Conservation (phyloP, 257 asterid genomes). For the Avicennia marina region DNA sequence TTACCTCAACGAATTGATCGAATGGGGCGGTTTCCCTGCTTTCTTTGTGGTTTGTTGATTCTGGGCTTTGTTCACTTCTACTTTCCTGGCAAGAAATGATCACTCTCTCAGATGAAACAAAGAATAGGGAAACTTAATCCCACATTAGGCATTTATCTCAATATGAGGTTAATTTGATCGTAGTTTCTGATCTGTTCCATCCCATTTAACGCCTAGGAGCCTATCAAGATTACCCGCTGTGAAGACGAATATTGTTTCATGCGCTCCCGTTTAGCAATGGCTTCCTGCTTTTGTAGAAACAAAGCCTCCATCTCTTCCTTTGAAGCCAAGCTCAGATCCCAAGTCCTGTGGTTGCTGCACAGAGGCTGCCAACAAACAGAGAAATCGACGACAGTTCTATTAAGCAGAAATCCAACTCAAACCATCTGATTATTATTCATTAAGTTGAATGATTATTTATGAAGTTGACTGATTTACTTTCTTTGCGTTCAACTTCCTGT, state of each 20-base stretch:
- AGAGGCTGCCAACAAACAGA: constrained; percentile 32
- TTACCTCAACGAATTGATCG: constrained; percentile 25
- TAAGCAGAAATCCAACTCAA: background rate
- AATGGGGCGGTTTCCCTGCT: constrained; percentile 37
- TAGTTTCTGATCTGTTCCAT: background rate
- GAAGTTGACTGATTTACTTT: too few species aligned
- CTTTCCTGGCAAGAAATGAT: constrained; percentile 58
- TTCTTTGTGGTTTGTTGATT: constrained; percentile 33
- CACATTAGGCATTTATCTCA: background rate
- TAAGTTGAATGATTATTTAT: too few species aligned
- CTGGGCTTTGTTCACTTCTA: constrained; percentile 42
- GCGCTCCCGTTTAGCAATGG: constrained; percentile 60
- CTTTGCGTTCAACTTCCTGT: too few species aligned
- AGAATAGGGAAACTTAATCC: too few species aligned
- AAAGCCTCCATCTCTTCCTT: constrained; percentile 52
- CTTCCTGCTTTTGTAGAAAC: constrained; percentile 54
- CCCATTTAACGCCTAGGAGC: background rate
- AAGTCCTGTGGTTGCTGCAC: constrained; percentile 39
- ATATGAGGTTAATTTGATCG: background rate
- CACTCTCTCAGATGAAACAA: too few species aligned
- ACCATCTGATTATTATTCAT: too few species aligned
- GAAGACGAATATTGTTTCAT: constrained; percentile 77
- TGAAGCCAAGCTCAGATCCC: constrained; percentile 54
- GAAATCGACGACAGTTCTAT: background rate
- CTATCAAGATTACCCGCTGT: constrained; percentile 45